phyloP scores from a whole-genome alignment of 345 rosid species.

The Raphanus sativus region DNA sequence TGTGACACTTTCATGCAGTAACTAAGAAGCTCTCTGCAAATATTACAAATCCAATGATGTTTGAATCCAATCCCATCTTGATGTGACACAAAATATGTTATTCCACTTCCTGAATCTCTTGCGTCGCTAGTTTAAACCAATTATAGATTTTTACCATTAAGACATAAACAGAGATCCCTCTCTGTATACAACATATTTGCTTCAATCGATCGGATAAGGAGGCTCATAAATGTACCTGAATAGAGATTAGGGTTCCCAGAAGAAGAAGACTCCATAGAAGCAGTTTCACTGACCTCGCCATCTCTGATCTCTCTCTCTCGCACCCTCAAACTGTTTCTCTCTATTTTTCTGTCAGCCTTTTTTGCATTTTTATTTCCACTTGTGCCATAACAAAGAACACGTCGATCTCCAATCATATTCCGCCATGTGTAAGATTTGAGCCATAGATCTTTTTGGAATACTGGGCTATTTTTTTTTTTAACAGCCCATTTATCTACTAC shows the following conservation, averaged over 20 bases:
- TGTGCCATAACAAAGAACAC: slow-evolving; percentile 17
- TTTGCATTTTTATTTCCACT: background rate
- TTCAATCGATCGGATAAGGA: background rate
- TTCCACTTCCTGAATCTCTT: too few relatives aligned
- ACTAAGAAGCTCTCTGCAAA: too few relatives aligned
- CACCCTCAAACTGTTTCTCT: background rate
- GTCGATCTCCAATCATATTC: slow-evolving; percentile 14
- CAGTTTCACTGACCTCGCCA: background rate
- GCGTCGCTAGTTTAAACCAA: background rate
- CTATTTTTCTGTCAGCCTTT: background rate
- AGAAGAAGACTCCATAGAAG: background rate
- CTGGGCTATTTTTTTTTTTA: too few relatives aligned
- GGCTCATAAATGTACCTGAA: background rate
- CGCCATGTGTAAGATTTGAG: slow-evolving; percentile 11
- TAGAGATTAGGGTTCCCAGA: background rate
- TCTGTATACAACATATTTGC: background rate
- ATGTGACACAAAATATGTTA: too few relatives aligned
- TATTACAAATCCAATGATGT: too few relatives aligned
- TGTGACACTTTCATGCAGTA: too few relatives aligned
- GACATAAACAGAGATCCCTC: background rate
- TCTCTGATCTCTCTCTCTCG: background rate
- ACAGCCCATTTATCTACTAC: too few relatives aligned
- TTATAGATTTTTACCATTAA: background rate
- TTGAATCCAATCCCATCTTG: too few relatives aligned
- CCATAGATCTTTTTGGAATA: background rate